phyloP scores from a whole-genome alignment of 805 yeast genomes.

The Vanderwaltozyma polyspora region DNA sequence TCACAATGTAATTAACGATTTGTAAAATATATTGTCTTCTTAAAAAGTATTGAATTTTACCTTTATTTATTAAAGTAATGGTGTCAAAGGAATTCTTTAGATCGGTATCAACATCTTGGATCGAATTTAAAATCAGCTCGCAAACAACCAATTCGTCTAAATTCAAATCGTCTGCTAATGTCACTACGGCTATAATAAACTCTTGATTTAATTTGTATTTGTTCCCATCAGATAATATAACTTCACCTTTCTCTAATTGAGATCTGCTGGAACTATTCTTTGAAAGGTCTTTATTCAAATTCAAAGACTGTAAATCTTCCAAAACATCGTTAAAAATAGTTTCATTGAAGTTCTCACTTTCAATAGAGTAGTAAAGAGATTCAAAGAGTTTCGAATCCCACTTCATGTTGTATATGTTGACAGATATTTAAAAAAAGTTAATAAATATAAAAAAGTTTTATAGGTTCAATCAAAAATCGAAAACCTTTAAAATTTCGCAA shows the following conservation, averaged over 20 bases:
- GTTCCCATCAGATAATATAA: slow-evolving; percentile 38
- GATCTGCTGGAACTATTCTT: slow-evolving; percentile 39
- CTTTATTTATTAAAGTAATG: slow-evolving; percentile 41
- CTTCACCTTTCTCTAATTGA: slow-evolving; percentile 34
- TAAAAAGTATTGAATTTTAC: slow-evolving; percentile 54
- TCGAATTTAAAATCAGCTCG: slow-evolving; percentile 41
- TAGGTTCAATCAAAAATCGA: too few relatives aligned
- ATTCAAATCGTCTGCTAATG: slow-evolving; percentile 51
- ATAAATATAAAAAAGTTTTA: too few relatives aligned
- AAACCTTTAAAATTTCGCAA: too few relatives aligned
- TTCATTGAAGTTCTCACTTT: slow-evolving; percentile 17
- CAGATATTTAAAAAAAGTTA: too few relatives aligned
- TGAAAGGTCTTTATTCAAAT: slow-evolving; percentile 28
- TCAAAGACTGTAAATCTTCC: slow-evolving; percentile 35
- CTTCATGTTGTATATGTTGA: too few relatives aligned
- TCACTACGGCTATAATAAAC: slow-evolving; percentile 49
- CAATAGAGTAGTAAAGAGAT: slow-evolving; percentile 37
- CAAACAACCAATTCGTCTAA: slow-evolving; percentile 73
- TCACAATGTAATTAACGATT: slow-evolving; percentile 37
- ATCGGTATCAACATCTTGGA: slow-evolving; percentile 12
- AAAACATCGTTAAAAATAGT: slow-evolving; percentile 27
- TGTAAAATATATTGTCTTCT: slow-evolving; percentile 68
- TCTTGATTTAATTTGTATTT: slow-evolving; percentile 48
- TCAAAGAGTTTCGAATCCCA: slow-evolving; percentile 28
- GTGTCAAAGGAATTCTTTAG: slow-evolving; percentile 8